Percentiles rank a stretch among this genome's conserved stretches.
Conservation (phyloP, 1,284 basidiomycete genomes). For the Leccinum huronense region DNA sequence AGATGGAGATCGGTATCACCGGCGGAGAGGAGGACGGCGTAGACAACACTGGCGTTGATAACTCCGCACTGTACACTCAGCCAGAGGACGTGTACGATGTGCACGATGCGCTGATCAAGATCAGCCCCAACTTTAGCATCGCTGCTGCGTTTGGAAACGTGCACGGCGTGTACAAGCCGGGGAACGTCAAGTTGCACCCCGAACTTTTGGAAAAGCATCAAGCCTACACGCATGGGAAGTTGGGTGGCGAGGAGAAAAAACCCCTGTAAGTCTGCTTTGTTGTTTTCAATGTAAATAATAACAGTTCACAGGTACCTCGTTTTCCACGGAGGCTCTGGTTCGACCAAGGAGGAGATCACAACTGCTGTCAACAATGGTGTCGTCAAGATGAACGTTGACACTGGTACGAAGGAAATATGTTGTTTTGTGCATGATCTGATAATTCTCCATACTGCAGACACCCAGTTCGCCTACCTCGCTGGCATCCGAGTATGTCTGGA, state of each 20-base stretch:
- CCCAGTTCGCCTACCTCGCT: conserved; percentile 88
- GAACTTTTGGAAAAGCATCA: conserved; percentile 95
- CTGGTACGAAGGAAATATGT: conserved; percentile 42
- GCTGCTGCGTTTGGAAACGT: conserved; percentile 88
- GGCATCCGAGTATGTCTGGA: conserved; percentile 72
- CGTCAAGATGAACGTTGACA: conserved; percentile 97
- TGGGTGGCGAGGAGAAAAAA: conserved; percentile 66
- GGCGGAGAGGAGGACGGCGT: conserved; percentile 99
- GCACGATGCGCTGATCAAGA: conserved; percentile 77
- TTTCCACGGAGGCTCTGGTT: conserved; percentile 99
- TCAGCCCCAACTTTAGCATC: conserved; percentile 93
- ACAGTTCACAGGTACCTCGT: conserved; percentile 77
- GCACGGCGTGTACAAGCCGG: conserved; percentile 84
- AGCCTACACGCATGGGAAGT: conserved; percentile 69
- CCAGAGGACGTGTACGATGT: conserved; percentile 97
- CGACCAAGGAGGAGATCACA: conserved; percentile 93
- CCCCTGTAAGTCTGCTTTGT: conserved; percentile 66
- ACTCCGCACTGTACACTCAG: conserved; percentile 94
- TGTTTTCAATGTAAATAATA: neutral
- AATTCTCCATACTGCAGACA: conserved; percentile 48
- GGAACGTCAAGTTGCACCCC: conserved; percentile 86
- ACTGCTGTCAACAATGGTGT: conserved; percentile 93
- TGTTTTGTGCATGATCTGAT: conserved; percentile 10
- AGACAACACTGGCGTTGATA: conserved; percentile 94
- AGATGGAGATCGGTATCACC: conserved; percentile 99